Evolutionary conservation across 2,329 filamentous ascomycete species (phyloP).

Genomic region (Furcasterigmium sp.): DNA sequence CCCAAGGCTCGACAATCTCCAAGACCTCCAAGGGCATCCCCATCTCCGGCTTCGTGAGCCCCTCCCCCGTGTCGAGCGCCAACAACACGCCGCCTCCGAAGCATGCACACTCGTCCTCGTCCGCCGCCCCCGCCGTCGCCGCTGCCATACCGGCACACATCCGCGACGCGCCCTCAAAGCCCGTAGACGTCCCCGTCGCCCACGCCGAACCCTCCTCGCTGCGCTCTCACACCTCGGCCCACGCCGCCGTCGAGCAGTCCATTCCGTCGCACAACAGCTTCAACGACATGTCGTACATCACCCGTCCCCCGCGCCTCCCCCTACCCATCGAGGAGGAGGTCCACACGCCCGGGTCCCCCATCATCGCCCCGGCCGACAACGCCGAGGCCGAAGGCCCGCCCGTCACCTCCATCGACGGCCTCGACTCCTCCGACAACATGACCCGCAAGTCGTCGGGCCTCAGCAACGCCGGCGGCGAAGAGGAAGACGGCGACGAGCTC

Average conservation of each 20-base stretch:
- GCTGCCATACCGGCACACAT: constrained; percentile 11
- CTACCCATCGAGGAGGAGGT: constrained; percentile 91
- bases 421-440: constrained; percentile 43
- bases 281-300: constrained; percentile 58
- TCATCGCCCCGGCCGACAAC: constrained; percentile 68
- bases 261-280: constrained; percentile 51
- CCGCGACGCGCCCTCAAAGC: constrained; percentile 42
- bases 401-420: constrained; percentile 47
- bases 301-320: constrained; percentile 80
- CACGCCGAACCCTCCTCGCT: constrained; percentile 27
- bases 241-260: constrained; percentile 31
- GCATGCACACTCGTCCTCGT: constrained; percentile 6
- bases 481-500: constrained; percentile 73
- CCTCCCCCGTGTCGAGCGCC: constrained; percentile 27
- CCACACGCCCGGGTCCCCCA: constrained; percentile 84
- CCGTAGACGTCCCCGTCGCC: constrained; percentile 49
- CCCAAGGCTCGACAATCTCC: constrained; percentile 49
- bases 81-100: constrained; percentile 2
- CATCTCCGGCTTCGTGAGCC: constrained; percentile 42
- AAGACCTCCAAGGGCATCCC: constrained; percentile 40
- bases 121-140: constrained; percentile 15
- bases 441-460: constrained; percentile 52
- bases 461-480: constrained; percentile 64
- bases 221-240: constrained; percentile 29
- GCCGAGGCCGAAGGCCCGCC: constrained; percentile 53